Percentiles rank a stretch among this genome's conserved stretches.
Conservation (phyloP, 352 stramenopile species). For the Phytophthora cactorum region DNA sequence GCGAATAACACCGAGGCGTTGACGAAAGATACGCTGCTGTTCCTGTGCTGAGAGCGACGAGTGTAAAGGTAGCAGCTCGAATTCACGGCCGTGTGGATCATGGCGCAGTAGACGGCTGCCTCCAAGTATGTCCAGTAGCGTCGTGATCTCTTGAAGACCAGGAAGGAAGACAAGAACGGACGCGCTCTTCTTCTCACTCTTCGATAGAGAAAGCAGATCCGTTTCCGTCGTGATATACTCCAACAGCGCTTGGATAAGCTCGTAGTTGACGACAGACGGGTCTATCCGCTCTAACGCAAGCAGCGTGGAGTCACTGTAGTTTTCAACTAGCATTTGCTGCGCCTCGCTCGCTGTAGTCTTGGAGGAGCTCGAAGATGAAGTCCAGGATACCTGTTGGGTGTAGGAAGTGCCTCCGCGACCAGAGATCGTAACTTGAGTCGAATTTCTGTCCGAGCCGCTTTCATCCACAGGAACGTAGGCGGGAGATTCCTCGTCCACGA, state of each 20-base stretch:
- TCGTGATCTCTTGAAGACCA: slow-evolving; percentile 94
- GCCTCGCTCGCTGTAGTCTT: slow-evolving; percentile 23
- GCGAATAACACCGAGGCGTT: slow-evolving; percentile 70
- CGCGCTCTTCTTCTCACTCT: slow-evolving; percentile 36
- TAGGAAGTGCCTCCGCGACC: slow-evolving; percentile 68
- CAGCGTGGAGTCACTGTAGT: slow-evolving; percentile 90
- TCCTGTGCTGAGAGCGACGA: slow-evolving; percentile 93
- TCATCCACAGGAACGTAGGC: slow-evolving; percentile 51
- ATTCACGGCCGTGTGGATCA: slow-evolving; percentile 39
- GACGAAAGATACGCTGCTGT: slow-evolving; percentile 94
- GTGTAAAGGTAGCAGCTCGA: slow-evolving; percentile 93
- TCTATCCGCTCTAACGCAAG: slow-evolving; percentile 87
- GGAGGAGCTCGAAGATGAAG: slow-evolving; percentile 31
- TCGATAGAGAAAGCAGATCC: slow-evolving; percentile 39
- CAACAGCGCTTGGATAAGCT: slow-evolving; percentile 91
- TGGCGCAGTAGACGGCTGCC: slow-evolving; percentile 60
- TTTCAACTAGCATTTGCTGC: slow-evolving; percentile 39
- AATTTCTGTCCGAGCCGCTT: slow-evolving; percentile 29
- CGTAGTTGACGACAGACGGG: slow-evolving; percentile 94
- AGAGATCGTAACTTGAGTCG: slow-evolving; percentile 67
- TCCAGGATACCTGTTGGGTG: slow-evolving; percentile 69
- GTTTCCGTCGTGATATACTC: slow-evolving; percentile 78
- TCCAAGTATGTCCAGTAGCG: slow-evolving; percentile 73
- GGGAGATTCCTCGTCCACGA: slow-evolving; percentile 77
- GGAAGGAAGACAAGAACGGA: slow-evolving; percentile 97